phyloP scores from a whole-genome alignment of 2,329 filamentous ascomycete species.

The Podosphaera fusca region DNA sequence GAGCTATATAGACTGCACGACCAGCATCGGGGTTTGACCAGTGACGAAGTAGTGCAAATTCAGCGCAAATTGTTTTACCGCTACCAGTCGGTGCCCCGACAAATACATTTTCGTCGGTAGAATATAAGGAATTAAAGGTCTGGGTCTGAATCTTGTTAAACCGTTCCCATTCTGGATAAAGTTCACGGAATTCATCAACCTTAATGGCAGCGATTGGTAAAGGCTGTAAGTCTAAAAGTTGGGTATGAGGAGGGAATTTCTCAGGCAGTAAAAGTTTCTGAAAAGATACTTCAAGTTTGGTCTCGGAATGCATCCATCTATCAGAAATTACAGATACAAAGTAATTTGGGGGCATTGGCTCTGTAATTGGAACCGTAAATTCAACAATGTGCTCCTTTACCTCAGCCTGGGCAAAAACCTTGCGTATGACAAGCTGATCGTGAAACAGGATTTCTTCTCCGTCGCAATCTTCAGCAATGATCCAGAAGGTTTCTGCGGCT shows the following conservation, averaged over 20 bases:
- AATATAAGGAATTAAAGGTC: constrained; percentile 81
- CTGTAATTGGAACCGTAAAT: constrained; percentile 86
- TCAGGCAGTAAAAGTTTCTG: constrained; percentile 86
- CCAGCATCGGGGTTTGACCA: constrained; percentile 54
- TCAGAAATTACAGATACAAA: constrained; percentile 91
- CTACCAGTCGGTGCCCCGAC: constrained; percentile 82
- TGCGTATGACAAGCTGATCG: constrained; percentile 78
- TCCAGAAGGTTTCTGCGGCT: constrained; percentile 81
- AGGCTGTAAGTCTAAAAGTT: constrained; percentile 74
- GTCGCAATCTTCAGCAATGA: constrained; percentile 90
- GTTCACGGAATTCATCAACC: constrained; percentile 51
- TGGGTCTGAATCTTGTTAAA: constrained; percentile 98
- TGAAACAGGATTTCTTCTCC: constrained; percentile 90
- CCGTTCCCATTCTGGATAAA: constrained; percentile 65
- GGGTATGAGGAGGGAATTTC: constrained; percentile 86
- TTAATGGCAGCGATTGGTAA: constrained; percentile 77
- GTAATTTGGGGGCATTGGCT: constrained; percentile 97
- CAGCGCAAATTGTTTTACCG: constrained; percentile 90
- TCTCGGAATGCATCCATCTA: constrained; percentile 96
- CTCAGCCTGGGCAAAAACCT: constrained; percentile 66
- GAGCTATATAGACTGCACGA: constrained; percentile 79
- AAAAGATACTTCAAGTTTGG: constrained; percentile 78
- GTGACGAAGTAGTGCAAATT: constrained; percentile 74
- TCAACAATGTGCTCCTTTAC: constrained; percentile 87
- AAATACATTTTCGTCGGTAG: constrained; percentile 81